Conservation (phyloP, 441 rosid genomes). For the Populus hybrid region DNA sequence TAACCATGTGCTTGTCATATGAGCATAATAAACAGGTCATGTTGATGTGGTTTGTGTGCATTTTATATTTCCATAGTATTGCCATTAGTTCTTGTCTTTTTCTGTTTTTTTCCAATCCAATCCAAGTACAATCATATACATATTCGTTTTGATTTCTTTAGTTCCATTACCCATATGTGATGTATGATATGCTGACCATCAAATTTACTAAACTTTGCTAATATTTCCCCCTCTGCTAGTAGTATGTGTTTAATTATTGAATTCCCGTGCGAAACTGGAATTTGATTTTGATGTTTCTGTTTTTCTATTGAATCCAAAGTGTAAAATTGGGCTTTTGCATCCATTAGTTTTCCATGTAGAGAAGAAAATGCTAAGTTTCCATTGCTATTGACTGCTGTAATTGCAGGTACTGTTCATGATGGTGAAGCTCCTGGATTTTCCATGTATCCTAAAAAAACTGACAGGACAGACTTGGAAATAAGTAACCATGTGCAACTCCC, state of each 20-base stretch:
- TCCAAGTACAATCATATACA: not conserved
- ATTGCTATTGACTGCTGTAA: constrained; percentile 15
- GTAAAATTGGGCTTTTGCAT: not conserved
- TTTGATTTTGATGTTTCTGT: not conserved
- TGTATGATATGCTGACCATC: not conserved
- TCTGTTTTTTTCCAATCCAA: not conserved
- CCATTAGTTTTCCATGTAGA: not conserved
- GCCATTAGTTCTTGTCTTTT: not conserved
- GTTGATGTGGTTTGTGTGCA: not conserved
- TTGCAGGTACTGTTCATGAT: constrained; percentile 36
- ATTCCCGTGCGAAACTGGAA: not conserved
- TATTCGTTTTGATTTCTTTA: not conserved
- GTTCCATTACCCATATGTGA: not conserved
- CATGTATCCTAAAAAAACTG: constrained; percentile 45
- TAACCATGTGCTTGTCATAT: not conserved
- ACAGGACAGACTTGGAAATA: constrained; percentile 44
- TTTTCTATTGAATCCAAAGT: not conserved
- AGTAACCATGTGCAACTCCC: constrained; percentile 39
- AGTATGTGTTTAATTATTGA: not conserved
- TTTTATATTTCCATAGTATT: not conserved
- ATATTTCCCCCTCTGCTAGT: not conserved
- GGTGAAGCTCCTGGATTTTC: constrained; percentile 56
- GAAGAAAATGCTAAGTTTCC: not conserved
- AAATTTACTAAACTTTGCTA: not conserved
- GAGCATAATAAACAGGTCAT: not conserved